phyloP scores from a whole-genome alignment of 2,329 filamentous ascomycete genomes.

The Botrytis pseudocinerea region DNA sequence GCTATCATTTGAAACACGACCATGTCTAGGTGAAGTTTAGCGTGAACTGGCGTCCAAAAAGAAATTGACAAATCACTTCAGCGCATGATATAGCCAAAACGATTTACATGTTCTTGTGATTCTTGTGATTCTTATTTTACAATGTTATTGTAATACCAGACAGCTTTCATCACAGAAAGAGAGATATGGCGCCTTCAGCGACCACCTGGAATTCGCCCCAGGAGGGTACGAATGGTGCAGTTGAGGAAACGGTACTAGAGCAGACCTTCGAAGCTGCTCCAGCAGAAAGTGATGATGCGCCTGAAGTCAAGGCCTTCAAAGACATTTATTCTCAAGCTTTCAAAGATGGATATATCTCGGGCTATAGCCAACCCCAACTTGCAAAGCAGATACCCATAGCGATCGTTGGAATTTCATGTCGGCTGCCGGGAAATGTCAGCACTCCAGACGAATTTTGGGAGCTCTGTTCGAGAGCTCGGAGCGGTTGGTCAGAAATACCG shows the following conservation, averaged over 20 bases:
- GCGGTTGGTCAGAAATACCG: slow-evolving; percentile 24
- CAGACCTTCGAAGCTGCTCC: slow-evolving; percentile 6
- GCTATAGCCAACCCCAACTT: slow-evolving; percentile 19
- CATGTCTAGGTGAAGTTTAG: neutral
- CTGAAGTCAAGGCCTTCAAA: slow-evolving; percentile 20
- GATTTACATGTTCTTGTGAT: slow-evolving; percentile 4
- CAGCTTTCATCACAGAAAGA: slow-evolving; percentile 23
- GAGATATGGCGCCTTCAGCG: slow-evolving; percentile 38
- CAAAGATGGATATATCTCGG: slow-evolving; percentile 24
- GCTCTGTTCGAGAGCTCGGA: slow-evolving; percentile 62
- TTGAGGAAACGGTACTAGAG: neutral
- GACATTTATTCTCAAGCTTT: slow-evolving; percentile 21
- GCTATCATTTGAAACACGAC: neutral
- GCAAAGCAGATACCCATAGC: slow-evolving; percentile 44
- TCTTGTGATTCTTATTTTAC: neutral
- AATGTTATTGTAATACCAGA: slow-evolving; percentile 14
- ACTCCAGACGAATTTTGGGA: slow-evolving; percentile 69
- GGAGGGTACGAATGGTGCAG: slow-evolving; percentile 21
- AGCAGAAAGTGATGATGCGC: neutral
- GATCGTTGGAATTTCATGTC: slow-evolving; percentile 53
- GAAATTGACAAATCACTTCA: neutral
- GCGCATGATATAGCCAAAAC: neutral
- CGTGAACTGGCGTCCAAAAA: neutral
- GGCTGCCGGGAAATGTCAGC: slow-evolving; percentile 51
- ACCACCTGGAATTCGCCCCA: slow-evolving; percentile 34